Conservation (phyloP, 495 filamentous ascomycete genomes). For the Xylaria flabelliformis region DNA sequence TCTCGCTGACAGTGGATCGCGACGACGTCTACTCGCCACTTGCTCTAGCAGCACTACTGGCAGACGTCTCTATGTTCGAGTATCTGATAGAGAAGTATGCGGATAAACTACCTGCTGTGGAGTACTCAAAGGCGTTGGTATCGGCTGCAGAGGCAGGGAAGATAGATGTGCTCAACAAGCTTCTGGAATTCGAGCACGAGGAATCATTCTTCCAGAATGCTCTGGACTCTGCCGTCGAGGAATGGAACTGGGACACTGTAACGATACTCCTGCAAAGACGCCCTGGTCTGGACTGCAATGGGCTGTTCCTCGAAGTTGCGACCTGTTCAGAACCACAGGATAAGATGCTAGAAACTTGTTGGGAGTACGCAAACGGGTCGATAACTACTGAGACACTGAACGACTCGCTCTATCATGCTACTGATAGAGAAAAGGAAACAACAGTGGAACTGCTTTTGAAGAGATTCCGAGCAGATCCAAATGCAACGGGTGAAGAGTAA, state of each 20-base stretch:
- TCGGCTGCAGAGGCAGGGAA: constrained; percentile 39
- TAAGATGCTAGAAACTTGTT: constrained; percentile 36
- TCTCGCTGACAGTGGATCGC: constrained; percentile 35
- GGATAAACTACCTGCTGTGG: constrained; percentile 35
- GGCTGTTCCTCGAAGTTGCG: constrained; percentile 35
- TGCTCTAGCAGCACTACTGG: constrained; percentile 37
- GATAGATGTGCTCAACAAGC: constrained; percentile 38
- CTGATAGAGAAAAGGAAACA: constrained; percentile 39
- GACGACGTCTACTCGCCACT: constrained; percentile 38
- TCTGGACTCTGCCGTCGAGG: constrained; percentile 34
- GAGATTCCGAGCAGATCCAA: constrained; percentile 37
- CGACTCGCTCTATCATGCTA: constrained; percentile 40
- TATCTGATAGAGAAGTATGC: constrained; percentile 39
- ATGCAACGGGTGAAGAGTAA: constrained; percentile 42
- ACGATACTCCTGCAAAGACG: constrained; percentile 34
- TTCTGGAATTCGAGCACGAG: constrained; percentile 37
- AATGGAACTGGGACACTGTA: constrained; percentile 41
- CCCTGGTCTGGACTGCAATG: constrained; percentile 34
- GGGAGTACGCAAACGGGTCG: constrained; percentile 34
- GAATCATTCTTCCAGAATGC: constrained; percentile 37
- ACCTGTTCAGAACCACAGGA: constrained; percentile 38
- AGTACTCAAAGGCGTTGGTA: constrained; percentile 41
- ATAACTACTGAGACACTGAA: constrained; percentile 33
- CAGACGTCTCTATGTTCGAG: constrained; percentile 44
- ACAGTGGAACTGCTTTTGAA: constrained; percentile 40